Evolutionary conservation across 805 yeast genomes (phyloP), one percentile per base, ranked within the genome.

Genomic region (Danielozyma ontarioensis): DNA sequence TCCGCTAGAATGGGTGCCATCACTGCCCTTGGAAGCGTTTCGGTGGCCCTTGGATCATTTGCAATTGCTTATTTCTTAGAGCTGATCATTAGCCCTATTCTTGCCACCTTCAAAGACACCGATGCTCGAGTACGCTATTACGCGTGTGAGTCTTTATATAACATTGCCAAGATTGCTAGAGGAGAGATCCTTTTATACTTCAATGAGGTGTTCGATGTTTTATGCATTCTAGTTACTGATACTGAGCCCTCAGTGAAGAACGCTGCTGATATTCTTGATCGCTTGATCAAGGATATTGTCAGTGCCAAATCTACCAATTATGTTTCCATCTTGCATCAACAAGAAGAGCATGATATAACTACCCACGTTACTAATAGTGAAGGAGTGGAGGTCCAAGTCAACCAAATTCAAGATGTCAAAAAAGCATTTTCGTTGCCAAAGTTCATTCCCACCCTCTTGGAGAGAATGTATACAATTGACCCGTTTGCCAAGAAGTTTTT

Each of bases 51-150:
- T 19, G 97, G 97, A 2, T 72, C 74, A 26, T 77, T 76, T 45
- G 90, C 89, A 30, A 86, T 93, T 23, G 93, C 96, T 0, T 65
- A 67, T 36, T 90, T 86, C 49, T 59, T 93, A 31, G 93, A 86
- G 38, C 84, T 79, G 33, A 88, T 93, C 36, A 77, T 93, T 41
- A 93, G 86, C 40, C 97, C 98, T 0, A 95, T 93, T 11, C 67
- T 93, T 46, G 90, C 96, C 0, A 90, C 97, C 38, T 93, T 93
- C 56, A 90, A 95, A 31, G 98, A 93, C 51, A 96, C 93, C 39
- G 96, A 93, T 55, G 90, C 96, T n/a, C 76, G 95, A 45, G 98
- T 93, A 6, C 71, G 98, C 34, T 93, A 93, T 51, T 93, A 88
- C 56, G 97, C 98, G 0, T 93, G 97, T 62, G 98, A 93, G 52